Evolutionary conservation across 106 monocot species (phyloP).

Genomic region (Dioscorea zingiberensis): DNA sequence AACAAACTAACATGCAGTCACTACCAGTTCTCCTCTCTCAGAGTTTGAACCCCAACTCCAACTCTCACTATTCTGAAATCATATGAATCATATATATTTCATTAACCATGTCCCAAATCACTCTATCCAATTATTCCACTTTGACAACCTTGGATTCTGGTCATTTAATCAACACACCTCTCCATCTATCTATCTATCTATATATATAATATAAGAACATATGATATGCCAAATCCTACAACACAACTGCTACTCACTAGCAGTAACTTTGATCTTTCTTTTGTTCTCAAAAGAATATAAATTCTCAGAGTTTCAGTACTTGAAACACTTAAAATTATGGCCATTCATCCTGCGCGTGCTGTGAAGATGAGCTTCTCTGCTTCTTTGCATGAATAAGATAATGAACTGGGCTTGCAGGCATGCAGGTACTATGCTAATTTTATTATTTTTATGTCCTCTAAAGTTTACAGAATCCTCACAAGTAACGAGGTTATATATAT

Average conservation of each 20-base stretch:
- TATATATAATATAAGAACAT: too few relatives aligned
- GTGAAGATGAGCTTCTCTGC: background rate
- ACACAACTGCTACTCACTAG: background rate
- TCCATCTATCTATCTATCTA: background rate
- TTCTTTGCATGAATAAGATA: background rate
- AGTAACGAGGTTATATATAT: background rate
- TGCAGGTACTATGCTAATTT: background rate
- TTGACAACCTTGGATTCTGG: too few relatives aligned
- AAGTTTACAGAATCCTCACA: constrained; percentile 5
- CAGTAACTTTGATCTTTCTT: background rate
- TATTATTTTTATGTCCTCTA: background rate
- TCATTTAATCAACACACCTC: too few relatives aligned
- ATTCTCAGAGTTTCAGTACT: background rate
- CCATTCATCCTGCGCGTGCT: constrained; percentile 7
- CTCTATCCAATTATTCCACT: too few relatives aligned
- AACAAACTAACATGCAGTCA: background rate
- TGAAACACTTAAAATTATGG: background rate
- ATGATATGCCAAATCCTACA: too few relatives aligned
- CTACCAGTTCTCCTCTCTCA: too few relatives aligned
- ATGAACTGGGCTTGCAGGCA: background rate
- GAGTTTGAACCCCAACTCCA: background rate
- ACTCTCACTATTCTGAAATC: too few relatives aligned
- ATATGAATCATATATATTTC: constrained; percentile 6
- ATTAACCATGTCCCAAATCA: background rate
- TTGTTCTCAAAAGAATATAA: constrained; percentile 5